A percentile compares a stretch with the other conserved stretches of the same genome.
phyloP scores from a whole-genome alignment of 2,329 filamentous ascomycete genomes.

The Claviceps pusilla region DNA sequence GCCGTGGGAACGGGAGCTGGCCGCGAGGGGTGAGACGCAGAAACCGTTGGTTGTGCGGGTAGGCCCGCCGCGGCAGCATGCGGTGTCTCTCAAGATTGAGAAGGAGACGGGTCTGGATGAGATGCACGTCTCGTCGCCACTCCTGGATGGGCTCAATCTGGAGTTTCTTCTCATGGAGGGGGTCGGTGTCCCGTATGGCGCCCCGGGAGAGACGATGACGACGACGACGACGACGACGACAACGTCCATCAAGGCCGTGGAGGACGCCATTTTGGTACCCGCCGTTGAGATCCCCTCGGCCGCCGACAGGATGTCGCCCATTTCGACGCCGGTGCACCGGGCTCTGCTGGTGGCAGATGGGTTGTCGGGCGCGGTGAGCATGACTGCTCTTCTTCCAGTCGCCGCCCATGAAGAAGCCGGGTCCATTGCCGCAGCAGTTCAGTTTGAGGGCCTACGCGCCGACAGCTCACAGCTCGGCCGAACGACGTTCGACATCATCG shows the following conservation, averaged over 20 bases:
- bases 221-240: conserved; percentile 11
- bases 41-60: conserved; percentile 51
- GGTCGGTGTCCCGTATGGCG: conserved; percentile 24
- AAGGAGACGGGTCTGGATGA: conserved; percentile 33
- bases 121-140: conserved; percentile 47
- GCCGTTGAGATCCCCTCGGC: conserved; percentile 54
- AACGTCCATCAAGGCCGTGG: conserved; percentile 27
- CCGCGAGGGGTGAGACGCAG: conserved; percentile 28
- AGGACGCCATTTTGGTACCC: conserved; percentile 61
- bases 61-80: conserved; percentile 15
- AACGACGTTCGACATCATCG: conserved; percentile 41
- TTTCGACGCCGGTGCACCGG: conserved; percentile 74
- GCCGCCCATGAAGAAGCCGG: conserved; percentile 15
- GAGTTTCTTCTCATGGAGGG: conserved; percentile 45
- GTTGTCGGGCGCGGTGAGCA: conserved; percentile 47
- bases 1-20: conserved; percentile 52
- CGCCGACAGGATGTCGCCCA: conserved; percentile 47
- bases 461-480: conserved; percentile 18
- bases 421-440: conserved; percentile 40
- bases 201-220: conserved; percentile 19
- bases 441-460: conserved; percentile 36
- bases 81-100: conserved; percentile 15
- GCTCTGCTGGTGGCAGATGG: conserved; percentile 61
- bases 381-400: conserved; percentile 30
- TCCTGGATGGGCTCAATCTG: conserved; percentile 44